Evolutionary conservation across 2,329 filamentous ascomycete genomes (phyloP), one percentile per base, ranked within the genome.

Genomic region (Pestalotiopsis sp.): DNA sequence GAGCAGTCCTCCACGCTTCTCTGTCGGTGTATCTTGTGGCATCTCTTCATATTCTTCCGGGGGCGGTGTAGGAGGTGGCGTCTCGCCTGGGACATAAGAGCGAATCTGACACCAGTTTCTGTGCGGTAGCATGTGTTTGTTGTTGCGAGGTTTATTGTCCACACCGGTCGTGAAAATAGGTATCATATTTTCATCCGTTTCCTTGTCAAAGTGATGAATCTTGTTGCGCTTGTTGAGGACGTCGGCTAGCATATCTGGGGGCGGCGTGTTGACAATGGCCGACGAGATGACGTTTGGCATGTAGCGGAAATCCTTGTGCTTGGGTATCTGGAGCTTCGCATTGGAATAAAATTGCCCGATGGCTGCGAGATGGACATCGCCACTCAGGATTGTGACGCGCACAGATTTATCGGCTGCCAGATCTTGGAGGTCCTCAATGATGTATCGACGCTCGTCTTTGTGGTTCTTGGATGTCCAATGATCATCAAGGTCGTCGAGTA

Each of bases 381-480:
- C 96, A 74, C 94, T 93, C 64, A 99, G 86, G 69, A 99, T 94
- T 0, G 95, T 98, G 64, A 99, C 85, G 57, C 96, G 91, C 64
- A 98, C 88, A 14, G 94, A 97, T 78, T 97, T 97, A 77, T 96
- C 94, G 24, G 93, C 94, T 9, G 97, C 94, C 68, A 99, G 85
- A 74, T 97, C 94, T 79, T 99, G 97, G 30, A 99, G 83, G 74
- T 98, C 94, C 76, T 96, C 92, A 55, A 99, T 89, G 70, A 98
- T 85, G 79, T 93, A 91, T 70, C 91, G 93, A 64, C 96, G 89
- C 80, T 99, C 96, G 30, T 89, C 86, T 78, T 98, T 99, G 82
- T 98, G 94, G 76, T 94, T 93, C 77, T 94, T 97, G 48, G 95
- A 93, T 0, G 95, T 98, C 96, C 96, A 99, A 77, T 99, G 95